A percentile compares a stretch with the other conserved stretches of the same genome.
These are phyloP conservation scores for Salix suchowensis DNA, from an alignment of 345 rosid genomes.

Conservation along the genomic window DNA sequence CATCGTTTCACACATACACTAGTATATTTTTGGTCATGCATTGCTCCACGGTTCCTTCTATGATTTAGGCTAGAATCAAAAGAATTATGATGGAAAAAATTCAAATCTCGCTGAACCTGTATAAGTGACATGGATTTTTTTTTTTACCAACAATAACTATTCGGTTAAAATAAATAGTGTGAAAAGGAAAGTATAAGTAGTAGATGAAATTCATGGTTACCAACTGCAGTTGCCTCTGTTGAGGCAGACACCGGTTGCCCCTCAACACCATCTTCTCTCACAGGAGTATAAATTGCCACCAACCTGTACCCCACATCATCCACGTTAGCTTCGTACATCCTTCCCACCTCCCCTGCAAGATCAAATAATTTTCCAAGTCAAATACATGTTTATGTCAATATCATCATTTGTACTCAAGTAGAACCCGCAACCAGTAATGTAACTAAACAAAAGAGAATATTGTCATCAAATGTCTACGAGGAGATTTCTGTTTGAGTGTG, in stretches of 20 bases:
- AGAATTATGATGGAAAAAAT: not conserved
- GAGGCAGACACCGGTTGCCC: constrained; percentile 97
- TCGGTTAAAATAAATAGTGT: not conserved
- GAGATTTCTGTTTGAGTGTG: not conserved
- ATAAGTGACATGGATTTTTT: not conserved
- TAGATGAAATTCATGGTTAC: constrained; percentile 33
- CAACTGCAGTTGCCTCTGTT: constrained; percentile 88
- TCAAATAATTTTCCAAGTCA: constrained; percentile 16
- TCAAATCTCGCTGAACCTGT: not conserved
- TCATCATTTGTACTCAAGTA: not conserved
- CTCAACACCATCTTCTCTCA: constrained; percentile 88
- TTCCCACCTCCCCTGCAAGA: constrained; percentile 81
- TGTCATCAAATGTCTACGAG: not conserved
- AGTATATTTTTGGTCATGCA: not conserved
- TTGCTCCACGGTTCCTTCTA: not conserved
- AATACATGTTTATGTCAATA: not conserved
- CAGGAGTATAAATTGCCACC: constrained; percentile 82
- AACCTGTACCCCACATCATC: constrained; percentile 96
- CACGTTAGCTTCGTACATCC: constrained; percentile 96
- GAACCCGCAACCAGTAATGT: not conserved
- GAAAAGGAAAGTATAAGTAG: not conserved
- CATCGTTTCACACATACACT: not conserved
- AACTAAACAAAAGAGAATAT: not conserved
- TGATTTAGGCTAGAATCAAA: not conserved
- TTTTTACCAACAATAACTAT: not conserved